Base-by-base conservation (phyloP, 768 basidiomycete species). In the Amanita pallidorosea region DNA sequence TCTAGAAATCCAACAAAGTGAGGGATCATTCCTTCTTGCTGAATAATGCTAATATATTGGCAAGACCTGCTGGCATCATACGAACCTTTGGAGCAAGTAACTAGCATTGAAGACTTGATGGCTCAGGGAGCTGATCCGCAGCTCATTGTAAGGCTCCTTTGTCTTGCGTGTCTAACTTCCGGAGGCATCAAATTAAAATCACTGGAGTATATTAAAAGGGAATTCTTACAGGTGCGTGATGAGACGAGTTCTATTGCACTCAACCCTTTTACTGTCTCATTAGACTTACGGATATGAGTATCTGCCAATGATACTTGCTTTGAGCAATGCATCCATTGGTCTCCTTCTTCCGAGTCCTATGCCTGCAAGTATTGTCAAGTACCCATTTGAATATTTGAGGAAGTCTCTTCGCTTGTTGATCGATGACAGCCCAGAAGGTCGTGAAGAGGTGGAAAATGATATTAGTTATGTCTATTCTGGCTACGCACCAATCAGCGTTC, bases 391-490 rank as follows among this genome's bases (percentile, higher is more conserved):
- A 7, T 53, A 71, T 6, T 66, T 94, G 22, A 80, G 94, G 44
- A 95, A 94, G 65, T 80, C 84, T 0, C 74, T 98, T 6, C 82
- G 92, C 25, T 77, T 98, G n/a, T 74, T 98, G 13, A 90, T 96
- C 60, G 95, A 98, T 56, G 90, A 93, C 54, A 81, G 70, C 54
- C 74, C 77, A 43, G 87, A 89, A 58, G 80, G 79, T 7, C 65
- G 84, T 25, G 87, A 86, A 54, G 86, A 88, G 60, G 75, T 86
- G 31, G 92, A 96, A 61, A 90, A 90, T 61, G 96, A 99, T 65
- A 89, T 97, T 64, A 85, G 88, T 54, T 98, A 88, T 63, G 88
- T 91, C 33, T 99, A 96, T 68, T 96, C 93, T 1, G 96, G 95
- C 17, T 98, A 92, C 64, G 95, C 96, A 1, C 96, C 96, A 12